Conservation (phyloP, 2,329 filamentous ascomycete genomes). For the Fusarium sp. region DNA sequence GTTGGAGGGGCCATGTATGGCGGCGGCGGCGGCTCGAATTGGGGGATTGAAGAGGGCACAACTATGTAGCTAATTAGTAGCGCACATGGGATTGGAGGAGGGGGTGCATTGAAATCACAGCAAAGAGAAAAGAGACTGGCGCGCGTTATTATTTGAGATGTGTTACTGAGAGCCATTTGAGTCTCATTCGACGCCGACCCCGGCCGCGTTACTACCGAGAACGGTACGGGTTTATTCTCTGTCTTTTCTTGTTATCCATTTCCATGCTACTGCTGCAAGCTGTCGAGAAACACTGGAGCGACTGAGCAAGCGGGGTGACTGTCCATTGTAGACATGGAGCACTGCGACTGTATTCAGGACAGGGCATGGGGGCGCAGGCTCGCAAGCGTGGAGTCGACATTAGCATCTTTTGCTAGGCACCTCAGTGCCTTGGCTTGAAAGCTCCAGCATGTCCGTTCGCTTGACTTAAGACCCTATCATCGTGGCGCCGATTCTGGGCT, state of each 20-base stretch:
- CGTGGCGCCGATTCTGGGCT: constrained; percentile 38
- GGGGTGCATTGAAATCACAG: constrained; percentile 37
- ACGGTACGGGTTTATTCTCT: constrained; percentile 29
- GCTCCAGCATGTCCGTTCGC: constrained; percentile 31
- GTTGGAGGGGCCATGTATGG: constrained; percentile 42
- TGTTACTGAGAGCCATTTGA: constrained; percentile 36
- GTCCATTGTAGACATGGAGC: constrained; percentile 6
- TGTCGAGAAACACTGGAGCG: constrained; percentile 31
- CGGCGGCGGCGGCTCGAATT: constrained; percentile 46
- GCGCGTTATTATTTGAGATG: constrained; percentile 34
- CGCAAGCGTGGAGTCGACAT: constrained; percentile 24
- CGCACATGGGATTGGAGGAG: constrained; percentile 37
- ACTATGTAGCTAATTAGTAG: constrained; percentile 40
- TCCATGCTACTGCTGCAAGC: constrained; percentile 29
- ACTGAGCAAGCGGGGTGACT: constrained; percentile 24
- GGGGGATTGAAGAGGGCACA: constrained; percentile 41
- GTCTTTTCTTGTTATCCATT: constrained; percentile 28
- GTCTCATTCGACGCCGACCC: constrained; percentile 40
- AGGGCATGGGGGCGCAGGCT: constrained; percentile 33
- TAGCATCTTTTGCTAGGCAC: constrained; percentile 15
- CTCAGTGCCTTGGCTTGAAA: constrained; percentile 24
- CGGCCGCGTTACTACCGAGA: constrained; percentile 38
- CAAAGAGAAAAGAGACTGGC: constrained; percentile 37
- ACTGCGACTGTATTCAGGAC: constrained; percentile 25
- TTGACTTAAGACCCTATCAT: constrained; percentile 33